Percentiles rank a stretch among this genome's conserved stretches.
Evolutionary conservation across 208 protist genomes (phyloP).

Genomic region (Spongospora subterranea): DNA sequence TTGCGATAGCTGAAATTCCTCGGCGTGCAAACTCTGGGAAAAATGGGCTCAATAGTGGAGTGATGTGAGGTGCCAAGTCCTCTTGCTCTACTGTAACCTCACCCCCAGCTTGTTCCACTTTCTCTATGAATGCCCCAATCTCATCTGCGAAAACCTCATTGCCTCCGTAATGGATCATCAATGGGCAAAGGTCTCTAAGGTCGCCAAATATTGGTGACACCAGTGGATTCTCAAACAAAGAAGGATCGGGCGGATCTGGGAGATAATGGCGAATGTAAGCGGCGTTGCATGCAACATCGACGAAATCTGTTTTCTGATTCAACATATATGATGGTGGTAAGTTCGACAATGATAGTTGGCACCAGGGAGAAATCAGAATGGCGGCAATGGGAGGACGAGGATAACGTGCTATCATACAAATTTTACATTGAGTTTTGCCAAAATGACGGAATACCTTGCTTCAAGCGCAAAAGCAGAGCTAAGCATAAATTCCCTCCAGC

Average conservation of each 20-base stretch:
- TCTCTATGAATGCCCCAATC: not conserved
- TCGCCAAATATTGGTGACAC: not conserved
- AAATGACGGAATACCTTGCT: not conserved
- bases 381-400: not conserved
- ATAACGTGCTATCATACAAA: no score
- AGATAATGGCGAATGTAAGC: not conserved
- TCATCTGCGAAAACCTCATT: not conserved
- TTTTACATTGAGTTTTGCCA: no score
- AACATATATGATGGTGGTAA: not conserved
- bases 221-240: not conserved
- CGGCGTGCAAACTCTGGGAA: not conserved
- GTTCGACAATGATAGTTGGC: not conserved
- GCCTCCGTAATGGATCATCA: not conserved
- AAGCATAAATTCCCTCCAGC: not conserved
- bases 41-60: not conserved
- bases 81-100: not conserved
- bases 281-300: not conserved
- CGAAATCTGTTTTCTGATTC: not conserved
- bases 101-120: not conserved
- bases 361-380: not conserved
- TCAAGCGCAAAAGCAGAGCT: not conserved
- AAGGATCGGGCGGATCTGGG: not conserved
- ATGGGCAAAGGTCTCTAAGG: not conserved
- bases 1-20: not conserved
- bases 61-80: not conserved